phyloP scores from a whole-genome alignment of 1,139 yeast genomes.

The Torulaspora pretoriensis region DNA sequence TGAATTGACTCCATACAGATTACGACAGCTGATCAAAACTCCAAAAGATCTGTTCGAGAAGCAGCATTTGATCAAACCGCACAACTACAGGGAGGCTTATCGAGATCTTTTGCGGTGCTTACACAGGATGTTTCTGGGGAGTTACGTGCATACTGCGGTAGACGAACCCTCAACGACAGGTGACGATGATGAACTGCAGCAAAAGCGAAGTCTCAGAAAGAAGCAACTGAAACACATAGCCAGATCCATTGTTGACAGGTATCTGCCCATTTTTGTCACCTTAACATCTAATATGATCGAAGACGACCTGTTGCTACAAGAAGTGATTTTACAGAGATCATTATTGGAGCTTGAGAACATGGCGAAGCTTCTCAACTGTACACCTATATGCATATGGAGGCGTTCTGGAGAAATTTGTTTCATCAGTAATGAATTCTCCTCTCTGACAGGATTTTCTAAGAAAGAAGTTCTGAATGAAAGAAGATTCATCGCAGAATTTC shows the following conservation, averaged over 20 bases:
- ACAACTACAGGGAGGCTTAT: constrained; percentile 65
- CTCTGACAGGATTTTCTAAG: constrained; percentile 50
- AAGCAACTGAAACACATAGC: constrained; percentile 52
- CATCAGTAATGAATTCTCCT: constrained; percentile 61
- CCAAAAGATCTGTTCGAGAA: constrained; percentile 61
- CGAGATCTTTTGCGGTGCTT: constrained; percentile 56
- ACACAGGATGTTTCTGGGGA: constrained; percentile 44
- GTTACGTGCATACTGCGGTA: constrained; percentile 4
- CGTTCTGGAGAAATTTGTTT: constrained; percentile 74
- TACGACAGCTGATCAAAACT: constrained; percentile 57
- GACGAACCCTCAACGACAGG: neutral
- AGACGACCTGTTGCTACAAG: constrained; percentile 61
- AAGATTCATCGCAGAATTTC: constrained; percentile 74
- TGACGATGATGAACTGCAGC: constrained; percentile 5
- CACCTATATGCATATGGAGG: constrained; percentile 75
- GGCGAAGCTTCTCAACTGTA: constrained; percentile 47
- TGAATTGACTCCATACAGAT: constrained; percentile 51
- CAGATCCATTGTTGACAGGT: constrained; percentile 58
- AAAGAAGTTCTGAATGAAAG: constrained; percentile 34
- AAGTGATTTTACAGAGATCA: constrained; percentile 65
- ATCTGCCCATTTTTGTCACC: constrained; percentile 68
- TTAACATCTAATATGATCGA: constrained; percentile 66
- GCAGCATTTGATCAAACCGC: constrained; percentile 47
- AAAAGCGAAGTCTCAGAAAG: constrained; percentile 35
- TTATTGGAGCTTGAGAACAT: constrained; percentile 58